phyloP scores from a whole-genome alignment of 345 rosid species.

The Brassica incana region DNA sequence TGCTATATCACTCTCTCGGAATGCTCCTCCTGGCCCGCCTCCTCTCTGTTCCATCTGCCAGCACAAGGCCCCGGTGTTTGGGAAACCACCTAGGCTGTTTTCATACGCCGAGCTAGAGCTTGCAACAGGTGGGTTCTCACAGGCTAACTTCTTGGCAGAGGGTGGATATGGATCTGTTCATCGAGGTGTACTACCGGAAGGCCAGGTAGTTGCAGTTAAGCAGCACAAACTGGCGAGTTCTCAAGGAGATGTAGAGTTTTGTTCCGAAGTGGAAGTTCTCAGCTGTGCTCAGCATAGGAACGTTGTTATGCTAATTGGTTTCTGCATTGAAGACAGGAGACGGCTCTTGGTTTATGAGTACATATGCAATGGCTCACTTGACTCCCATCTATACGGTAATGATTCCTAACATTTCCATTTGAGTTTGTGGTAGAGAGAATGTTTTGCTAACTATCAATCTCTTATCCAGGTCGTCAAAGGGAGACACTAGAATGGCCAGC shows the following conservation, averaged over 20 bases:
- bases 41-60: slow-evolving; percentile 98
- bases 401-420: neutral
- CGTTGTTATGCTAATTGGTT: slow-evolving; percentile 96
- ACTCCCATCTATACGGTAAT: slow-evolving; percentile 90
- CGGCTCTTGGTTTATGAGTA: slow-evolving; percentile 94
- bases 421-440: slow-evolving; percentile 4
- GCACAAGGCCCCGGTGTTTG: slow-evolving; percentile 95
- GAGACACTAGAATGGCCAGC: slow-evolving; percentile 86
- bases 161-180: slow-evolving; percentile 99
- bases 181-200: slow-evolving; percentile 93
- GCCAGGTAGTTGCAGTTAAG: slow-evolving; percentile 98
- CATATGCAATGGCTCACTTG: slow-evolving; percentile 97
- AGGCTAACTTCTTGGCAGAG: slow-evolving; percentile 96
- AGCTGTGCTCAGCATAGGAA: slow-evolving; percentile 99
- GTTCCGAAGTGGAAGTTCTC: slow-evolving; percentile 98
- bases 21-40: slow-evolving; percentile 86
- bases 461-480: slow-evolving; percentile 59
- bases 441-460: slow-evolving; percentile 12
- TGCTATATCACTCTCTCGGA: slow-evolving; percentile 79
- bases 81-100: slow-evolving; percentile 97
- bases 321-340: slow-evolving; percentile 93
- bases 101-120: slow-evolving; percentile 92
- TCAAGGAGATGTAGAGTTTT: slow-evolving; percentile 97
- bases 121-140: slow-evolving; percentile 97
- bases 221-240: slow-evolving; percentile 98